These are phyloP conservation scores for sunflower (Helianthus annuus) DNA, from an alignment of 129 eudicot genomes.

Conservation along the genomic window DNA sequence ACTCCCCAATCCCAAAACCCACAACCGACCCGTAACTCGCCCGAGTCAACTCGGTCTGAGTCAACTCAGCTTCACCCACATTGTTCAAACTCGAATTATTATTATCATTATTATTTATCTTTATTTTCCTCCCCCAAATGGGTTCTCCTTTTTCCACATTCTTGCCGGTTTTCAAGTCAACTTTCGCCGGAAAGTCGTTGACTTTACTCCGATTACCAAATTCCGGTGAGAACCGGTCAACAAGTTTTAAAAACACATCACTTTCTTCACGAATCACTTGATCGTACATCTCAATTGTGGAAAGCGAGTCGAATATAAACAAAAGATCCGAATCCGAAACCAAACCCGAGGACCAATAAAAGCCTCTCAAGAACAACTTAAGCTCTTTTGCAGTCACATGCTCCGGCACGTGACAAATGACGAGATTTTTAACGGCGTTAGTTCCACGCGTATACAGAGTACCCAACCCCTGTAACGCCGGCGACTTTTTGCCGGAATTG, in stretches of 20 bases:
- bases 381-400: conserved; percentile 41
- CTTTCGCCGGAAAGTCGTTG: conserved; percentile 33
- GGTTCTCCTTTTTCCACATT: conserved; percentile 56
- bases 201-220: conserved; percentile 18
- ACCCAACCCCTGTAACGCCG: conserved; percentile 86
- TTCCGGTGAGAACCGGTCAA: conserved; percentile 30
- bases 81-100: conserved; percentile 24
- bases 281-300: conserved; percentile 26
- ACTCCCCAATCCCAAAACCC: conserved; percentile 71
- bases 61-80: not conserved
- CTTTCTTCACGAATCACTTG: conserved; percentile 47
- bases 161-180: conserved; percentile 45
- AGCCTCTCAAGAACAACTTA: conserved; percentile 48
- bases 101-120: conserved; percentile 9
- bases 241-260: conserved; percentile 48
- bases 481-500: conserved; percentile 12
- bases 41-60: conserved; percentile 30
- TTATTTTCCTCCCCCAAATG: conserved; percentile 62
- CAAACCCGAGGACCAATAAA: conserved; percentile 40
- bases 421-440: conserved; percentile 59
- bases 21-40: conserved; percentile 83
- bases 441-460: conserved; percentile 64
- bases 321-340: conserved; percentile 62
- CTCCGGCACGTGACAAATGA: conserved; percentile 61
- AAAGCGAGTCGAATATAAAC: conserved; percentile 51